phyloP scores from a whole-genome alignment of 2,329 filamentous ascomycete genomes.

The Fusarium buharicum region DNA sequence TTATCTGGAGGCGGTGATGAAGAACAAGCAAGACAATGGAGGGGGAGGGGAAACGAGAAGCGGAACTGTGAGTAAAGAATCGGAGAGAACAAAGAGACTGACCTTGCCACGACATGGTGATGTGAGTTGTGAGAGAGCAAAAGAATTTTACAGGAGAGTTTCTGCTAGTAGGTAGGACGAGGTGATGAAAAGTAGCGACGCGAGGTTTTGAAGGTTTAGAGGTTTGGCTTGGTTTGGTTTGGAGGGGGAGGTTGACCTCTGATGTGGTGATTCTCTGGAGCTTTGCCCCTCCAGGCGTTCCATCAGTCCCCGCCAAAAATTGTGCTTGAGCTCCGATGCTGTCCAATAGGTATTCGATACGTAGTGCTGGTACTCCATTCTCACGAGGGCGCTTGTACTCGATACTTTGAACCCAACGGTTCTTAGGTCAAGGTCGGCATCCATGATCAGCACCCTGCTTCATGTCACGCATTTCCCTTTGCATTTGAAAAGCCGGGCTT shows the following conservation, averaged over 20 bases:
- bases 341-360: conserved; percentile 33
- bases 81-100: conserved; percentile 41
- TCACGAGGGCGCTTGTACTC: conserved; percentile 13
- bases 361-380: conserved; percentile 9
- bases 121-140: conserved; percentile 29
- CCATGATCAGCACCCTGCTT: conserved; percentile 31
- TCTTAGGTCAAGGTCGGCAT: conserved; percentile 30
- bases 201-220: conserved; percentile 39
- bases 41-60: conserved; percentile 25
- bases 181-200: conserved; percentile 26
- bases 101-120: conserved; percentile 82
- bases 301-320: conserved; percentile 37
- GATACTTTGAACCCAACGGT: conserved; percentile 23
- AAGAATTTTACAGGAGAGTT: conserved; percentile 4
- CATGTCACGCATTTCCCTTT: conserved; percentile 38
- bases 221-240: conserved; percentile 31
- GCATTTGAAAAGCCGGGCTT: conserved; percentile 13
- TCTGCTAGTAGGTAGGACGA: conserved; percentile 13
- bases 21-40: conserved; percentile 28
- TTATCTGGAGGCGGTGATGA: conserved; percentile 43
- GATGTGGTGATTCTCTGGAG: conserved; percentile 41
- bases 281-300: conserved; percentile 39
- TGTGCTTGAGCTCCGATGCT: conserved; percentile 25
- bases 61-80: conserved; percentile 1
- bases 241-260: conserved; percentile 36